Percentiles rank a stretch among this genome's conserved stretches.
Evolutionary conservation across 2,329 filamentous ascomycete species (phyloP).

Genomic region (Tolypocladium paradoxum): DNA sequence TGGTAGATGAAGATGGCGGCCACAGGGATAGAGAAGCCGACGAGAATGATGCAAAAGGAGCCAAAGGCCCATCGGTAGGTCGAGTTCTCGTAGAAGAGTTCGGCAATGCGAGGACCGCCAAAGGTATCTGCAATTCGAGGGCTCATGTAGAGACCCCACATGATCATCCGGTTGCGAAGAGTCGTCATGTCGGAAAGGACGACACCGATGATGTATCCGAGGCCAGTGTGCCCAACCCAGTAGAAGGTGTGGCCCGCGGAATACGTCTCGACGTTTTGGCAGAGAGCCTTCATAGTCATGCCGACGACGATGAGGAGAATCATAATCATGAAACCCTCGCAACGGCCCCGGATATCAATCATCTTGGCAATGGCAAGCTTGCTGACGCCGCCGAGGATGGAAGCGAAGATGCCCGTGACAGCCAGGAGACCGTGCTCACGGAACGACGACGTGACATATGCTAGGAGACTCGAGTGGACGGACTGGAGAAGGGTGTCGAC

Average conservation of each 20-base stretch:
- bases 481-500: constrained; percentile 25
- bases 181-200: constrained; percentile 32
- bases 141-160: constrained; percentile 30
- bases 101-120: constrained; percentile 29
- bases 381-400: constrained; percentile 26
- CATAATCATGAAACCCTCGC: constrained; percentile 32
- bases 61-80: constrained; percentile 44
- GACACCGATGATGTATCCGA: constrained; percentile 28
- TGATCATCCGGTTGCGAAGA: constrained; percentile 30
- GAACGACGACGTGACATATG: constrained; percentile 58
- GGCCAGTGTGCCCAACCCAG: constrained; percentile 41
- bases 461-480: constrained; percentile 37
- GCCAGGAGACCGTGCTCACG: constrained; percentile 50
- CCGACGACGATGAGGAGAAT: constrained; percentile 35
- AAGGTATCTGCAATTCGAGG: constrained; percentile 34
- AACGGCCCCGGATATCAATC: constrained; percentile 37
- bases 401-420: constrained; percentile 51
- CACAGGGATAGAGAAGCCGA: constrained; percentile 31
- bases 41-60: constrained; percentile 50
- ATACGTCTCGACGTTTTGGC: constrained; percentile 45
- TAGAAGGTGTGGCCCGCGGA: constrained; percentile 54
- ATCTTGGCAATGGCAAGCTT: constrained; percentile 34
- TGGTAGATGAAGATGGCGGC: constrained; percentile 21
- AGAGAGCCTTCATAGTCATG: constrained; percentile 54
- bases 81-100: constrained; percentile 24